Evolutionary conservation across 257 asterid genomes (phyloP).

Genomic region (Catharanthus roseus): DNA sequence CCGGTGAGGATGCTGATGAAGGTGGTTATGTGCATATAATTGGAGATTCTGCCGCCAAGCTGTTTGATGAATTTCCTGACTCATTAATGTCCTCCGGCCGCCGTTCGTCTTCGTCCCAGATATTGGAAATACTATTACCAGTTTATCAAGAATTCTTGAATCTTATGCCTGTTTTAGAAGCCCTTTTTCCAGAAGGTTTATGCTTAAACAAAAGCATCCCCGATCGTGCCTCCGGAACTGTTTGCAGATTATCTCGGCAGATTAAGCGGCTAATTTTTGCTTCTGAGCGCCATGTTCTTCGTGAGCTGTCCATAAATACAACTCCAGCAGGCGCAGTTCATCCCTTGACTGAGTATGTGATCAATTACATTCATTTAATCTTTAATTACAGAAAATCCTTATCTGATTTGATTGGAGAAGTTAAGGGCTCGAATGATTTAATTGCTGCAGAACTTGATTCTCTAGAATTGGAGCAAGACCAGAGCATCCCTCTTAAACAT

Average conservation of each 20-base stretch:
- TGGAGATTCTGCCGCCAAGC: conserved; percentile 57
- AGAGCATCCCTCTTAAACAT: conserved; percentile 49
- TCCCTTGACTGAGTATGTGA: conserved; percentile 74
- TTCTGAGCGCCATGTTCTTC: conserved; percentile 67
- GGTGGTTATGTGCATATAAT: conserved; percentile 54
- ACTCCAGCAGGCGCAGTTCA: conserved; percentile 77
- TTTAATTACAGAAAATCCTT: conserved; percentile 52
- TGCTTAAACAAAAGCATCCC: conserved; percentile 43
- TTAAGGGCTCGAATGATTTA: conserved; percentile 26
- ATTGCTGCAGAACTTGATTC: too few species aligned
- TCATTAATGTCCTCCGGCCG: conserved; percentile 51
- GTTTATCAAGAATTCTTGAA: not conserved
- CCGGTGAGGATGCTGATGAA: conserved; percentile 36
- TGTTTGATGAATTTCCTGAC: conserved; percentile 61
- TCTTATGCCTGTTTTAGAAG: not conserved
- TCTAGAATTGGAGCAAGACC: too few species aligned
- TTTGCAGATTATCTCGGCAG: conserved; percentile 60
- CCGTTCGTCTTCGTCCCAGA: conserved; percentile 69
- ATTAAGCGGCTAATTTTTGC: conserved; percentile 60
- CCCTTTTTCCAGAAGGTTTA: conserved; percentile 20
- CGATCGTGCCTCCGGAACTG: conserved; percentile 47
- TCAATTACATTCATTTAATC: conserved; percentile 61
- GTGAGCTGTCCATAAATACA: conserved; percentile 54
- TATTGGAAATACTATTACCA: conserved; percentile 21
- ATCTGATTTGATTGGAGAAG: conserved; percentile 45